Evolutionary conservation across 2,329 filamentous ascomycete species (phyloP).

Genomic region (Bipolaris bicolor): DNA sequence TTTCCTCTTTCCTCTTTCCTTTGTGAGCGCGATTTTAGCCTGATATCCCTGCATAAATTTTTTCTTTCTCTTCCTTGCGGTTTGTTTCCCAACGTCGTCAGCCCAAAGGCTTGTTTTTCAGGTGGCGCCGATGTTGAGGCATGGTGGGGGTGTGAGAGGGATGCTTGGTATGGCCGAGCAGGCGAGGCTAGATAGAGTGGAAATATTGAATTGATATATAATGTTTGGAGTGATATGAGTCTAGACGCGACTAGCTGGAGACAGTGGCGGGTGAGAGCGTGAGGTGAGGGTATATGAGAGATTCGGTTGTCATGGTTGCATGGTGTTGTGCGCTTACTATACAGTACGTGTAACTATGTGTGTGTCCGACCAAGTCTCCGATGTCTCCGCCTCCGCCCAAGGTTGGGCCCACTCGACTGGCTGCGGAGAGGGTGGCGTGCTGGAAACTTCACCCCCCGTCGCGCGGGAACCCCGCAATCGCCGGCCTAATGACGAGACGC

Average conservation of each 20-base stretch:
- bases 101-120: conserved; percentile 4
- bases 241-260: background rate
- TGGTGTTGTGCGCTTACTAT: background rate
- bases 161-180: background rate
- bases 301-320: background rate
- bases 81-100: background rate
- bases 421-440: conserved; percentile 20
- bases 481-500: conserved; percentile 24
- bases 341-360: background rate
- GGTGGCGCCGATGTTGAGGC: background rate
- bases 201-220: background rate
- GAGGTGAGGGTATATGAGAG: background rate
- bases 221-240: background rate
- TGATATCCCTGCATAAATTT: background rate
- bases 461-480: conserved; percentile 27
- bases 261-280: background rate
- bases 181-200: background rate
- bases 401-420: conserved; percentile 12
- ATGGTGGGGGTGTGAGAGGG: background rate
- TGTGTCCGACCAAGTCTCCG: conserved; percentile 12
- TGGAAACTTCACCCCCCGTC: conserved; percentile 15
- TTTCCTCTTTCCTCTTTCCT: background rate
- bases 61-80: background rate
- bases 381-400: conserved; percentile 18
- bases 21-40: conserved; percentile 1